phyloP scores from a whole-genome alignment of 2,329 filamentous ascomycete genomes.

The Chrysosporium keratinophilum region DNA sequence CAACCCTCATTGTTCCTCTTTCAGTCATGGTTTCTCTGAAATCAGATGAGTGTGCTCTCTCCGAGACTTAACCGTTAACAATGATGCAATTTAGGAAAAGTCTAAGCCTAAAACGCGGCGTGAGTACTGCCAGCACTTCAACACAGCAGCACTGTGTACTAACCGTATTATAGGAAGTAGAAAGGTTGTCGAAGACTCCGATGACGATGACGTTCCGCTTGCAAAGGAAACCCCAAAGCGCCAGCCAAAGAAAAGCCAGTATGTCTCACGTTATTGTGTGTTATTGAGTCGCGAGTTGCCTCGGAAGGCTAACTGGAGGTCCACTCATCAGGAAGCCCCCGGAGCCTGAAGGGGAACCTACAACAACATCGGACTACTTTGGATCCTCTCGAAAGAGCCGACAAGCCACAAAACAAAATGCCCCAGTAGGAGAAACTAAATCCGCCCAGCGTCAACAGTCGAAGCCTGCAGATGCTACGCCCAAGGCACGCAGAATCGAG shows the following conservation, averaged over 20 bases:
- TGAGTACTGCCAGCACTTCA: constrained; percentile 18
- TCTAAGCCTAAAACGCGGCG: constrained; percentile 26
- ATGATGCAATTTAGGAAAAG: constrained; percentile 7
- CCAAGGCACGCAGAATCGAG: constrained; percentile 35
- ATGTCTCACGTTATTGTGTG: constrained; percentile 22
- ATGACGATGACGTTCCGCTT: constrained; percentile 54
- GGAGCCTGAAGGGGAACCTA: constrained; percentile 45
- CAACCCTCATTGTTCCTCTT: not conserved
- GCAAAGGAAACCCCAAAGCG: constrained; percentile 30
- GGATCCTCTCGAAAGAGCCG: constrained; percentile 48
- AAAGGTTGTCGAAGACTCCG: constrained; percentile 70
- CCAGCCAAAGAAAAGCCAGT: constrained; percentile 40
- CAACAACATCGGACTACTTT: constrained; percentile 55
- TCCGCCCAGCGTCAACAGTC: constrained; percentile 19
- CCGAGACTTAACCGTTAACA: not conserved
- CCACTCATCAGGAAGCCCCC: constrained; percentile 36
- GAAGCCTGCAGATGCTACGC: constrained; percentile 22
- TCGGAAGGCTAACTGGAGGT: constrained; percentile 8
- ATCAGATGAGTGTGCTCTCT: not conserved
- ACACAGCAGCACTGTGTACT: not conserved
- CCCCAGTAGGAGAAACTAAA: constrained; percentile 17
- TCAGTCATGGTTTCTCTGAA: constrained; percentile 6
- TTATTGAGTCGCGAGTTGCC: not conserved
- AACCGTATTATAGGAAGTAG: constrained; percentile 37
- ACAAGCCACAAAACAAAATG: constrained; percentile 25